Evolutionary conservation across 768 basidiomycete genomes (phyloP), one percentile per base, ranked within the genome.

Genomic region (Boletus rufocinnamomeus): DNA sequence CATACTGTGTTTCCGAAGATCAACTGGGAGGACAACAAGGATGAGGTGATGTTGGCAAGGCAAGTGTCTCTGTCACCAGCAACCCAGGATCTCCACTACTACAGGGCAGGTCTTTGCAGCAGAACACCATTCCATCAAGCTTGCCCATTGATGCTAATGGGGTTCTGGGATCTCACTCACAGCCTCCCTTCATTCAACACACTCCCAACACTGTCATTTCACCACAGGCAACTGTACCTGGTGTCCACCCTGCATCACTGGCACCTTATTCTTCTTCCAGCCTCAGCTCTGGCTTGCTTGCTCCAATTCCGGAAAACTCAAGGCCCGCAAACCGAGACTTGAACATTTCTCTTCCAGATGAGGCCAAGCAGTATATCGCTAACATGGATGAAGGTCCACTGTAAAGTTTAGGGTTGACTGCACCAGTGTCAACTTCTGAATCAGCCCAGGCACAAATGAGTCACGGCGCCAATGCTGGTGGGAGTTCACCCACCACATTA

Each of bases 311-410:
- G 21, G 72, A 77, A 66, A 67, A 68, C 59, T 70, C 72, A 23
- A 69, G 70, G n/a, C 69, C 74, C 6, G 63, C 77, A 19, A 82
- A 83, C n/a, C 82, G 86, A 54, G 86, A 87, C 51, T 91, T 88
- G 10, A 80, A 82, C 25, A 82, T 87, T 50, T 84, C 86, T 35
- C 77, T 91, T 38, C 88, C 91, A 1, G 89, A 91, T 54, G 91
- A 93, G 69, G 87, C 90, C 17, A 83, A 79, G 61, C 84, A 81
- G 49, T 91, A 89, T 66, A 86, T 90, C 56, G 79, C 83, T 38
- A 83, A 80, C 63, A 85, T 89, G 81, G 74, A 73, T 38, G 88
- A 90, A 56, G 86, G 84, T 6, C 86, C 89, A 3, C 67, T 75
- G 9, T 73, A 82, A 28, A 87, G 83, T 65, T 84, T 87, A 7